Conservation (phyloP, 1,284 basidiomycete species). For the Sanghuangporus weigelae region DNA sequence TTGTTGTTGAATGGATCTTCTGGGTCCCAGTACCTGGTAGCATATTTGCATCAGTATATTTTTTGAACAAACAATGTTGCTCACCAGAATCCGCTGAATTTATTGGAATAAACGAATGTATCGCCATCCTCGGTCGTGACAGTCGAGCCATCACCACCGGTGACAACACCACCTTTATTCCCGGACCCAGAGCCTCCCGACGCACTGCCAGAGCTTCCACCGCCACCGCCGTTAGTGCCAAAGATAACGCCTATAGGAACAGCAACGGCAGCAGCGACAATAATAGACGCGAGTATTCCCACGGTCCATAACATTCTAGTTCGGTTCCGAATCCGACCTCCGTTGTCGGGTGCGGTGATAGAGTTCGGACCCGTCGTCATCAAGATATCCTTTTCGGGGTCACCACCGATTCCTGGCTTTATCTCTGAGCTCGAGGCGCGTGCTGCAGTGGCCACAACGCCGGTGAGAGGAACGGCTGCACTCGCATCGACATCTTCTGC, state of each 20-base stretch:
- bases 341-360: background rate
- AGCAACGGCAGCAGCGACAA: constrained; percentile 43
- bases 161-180: constrained; percentile 15
- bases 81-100: constrained; percentile 62
- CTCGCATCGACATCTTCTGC: background rate
- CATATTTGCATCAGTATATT: background rate
- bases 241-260: constrained; percentile 53
- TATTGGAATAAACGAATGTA: constrained; percentile 64
- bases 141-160: constrained; percentile 62
- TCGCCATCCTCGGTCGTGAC: constrained; percentile 58
- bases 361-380: background rate
- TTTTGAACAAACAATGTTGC: constrained; percentile 12
- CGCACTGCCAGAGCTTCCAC: background rate
- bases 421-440: background rate
- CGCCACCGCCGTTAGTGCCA: constrained; percentile 19
- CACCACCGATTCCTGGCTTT: background rate
- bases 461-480: background rate
- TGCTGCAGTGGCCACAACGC: background rate
- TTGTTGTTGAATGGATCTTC: constrained; percentile 60
- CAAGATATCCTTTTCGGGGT: background rate
- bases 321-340: constrained; percentile 2
- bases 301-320: constrained; percentile 22
- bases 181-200: constrained; percentile 19
- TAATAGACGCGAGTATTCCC: constrained; percentile 28
- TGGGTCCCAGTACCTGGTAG: constrained; percentile 32